Evolutionary conservation across 768 basidiomycete species (phyloP).

Genomic region (Kwoniella heveanensis): DNA sequence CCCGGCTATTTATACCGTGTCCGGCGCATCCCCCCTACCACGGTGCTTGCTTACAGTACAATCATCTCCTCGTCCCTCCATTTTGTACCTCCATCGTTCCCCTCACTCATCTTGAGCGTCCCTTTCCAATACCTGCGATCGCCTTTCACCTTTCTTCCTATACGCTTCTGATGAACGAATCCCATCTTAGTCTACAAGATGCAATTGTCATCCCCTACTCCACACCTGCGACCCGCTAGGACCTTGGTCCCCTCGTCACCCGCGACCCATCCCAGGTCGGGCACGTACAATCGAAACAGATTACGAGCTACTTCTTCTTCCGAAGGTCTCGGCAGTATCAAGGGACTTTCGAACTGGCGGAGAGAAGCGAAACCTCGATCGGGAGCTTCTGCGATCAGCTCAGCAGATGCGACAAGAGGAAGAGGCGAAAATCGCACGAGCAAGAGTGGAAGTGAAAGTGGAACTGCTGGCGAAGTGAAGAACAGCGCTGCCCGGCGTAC

Average conservation of each 20-base stretch:
- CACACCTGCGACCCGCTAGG: neutral
- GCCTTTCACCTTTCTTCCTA: too few relatives aligned
- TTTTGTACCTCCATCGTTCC: too few relatives aligned
- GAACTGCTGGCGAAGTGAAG: neutral
- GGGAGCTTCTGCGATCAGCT: neutral
- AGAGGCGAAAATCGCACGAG: neutral
- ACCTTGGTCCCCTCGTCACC: constrained; percentile 16
- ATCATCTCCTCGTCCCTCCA: too few relatives aligned
- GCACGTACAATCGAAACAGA: neutral
- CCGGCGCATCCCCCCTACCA: too few relatives aligned
- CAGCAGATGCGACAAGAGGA: neutral
- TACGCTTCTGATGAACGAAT: too few relatives aligned
- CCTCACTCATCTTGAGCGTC: too few relatives aligned
- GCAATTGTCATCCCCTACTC: constrained; percentile 17
- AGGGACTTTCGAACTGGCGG: constrained; percentile 20
- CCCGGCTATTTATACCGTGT: too few relatives aligned
- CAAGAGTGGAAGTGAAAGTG: neutral
- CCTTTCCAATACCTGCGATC: too few relatives aligned
- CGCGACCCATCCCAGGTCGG: neutral
- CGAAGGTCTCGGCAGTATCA: neutral
- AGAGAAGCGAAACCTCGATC: constrained; percentile 12
- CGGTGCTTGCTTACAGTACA: too few relatives aligned
- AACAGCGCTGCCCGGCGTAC: neutral
- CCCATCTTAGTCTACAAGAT: neutral
- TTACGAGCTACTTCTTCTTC: neutral